Evolutionary conservation across 306 rosid genomes (phyloP), one percentile per base, ranked within the genome.

Genomic region (Herpetospermum pedunculosum): DNA sequence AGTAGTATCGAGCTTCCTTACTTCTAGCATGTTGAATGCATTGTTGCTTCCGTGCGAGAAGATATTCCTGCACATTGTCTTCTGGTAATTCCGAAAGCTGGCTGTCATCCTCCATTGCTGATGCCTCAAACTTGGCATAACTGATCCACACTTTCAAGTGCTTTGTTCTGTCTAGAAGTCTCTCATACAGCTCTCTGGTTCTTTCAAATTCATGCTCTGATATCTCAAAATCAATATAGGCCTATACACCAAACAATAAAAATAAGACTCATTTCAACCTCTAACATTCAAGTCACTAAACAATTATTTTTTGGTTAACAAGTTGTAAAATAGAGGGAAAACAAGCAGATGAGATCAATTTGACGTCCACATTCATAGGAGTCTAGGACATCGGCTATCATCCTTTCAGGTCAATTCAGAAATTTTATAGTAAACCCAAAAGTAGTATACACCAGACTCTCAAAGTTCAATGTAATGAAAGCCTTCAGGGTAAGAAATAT

Each of bases 101-200:
- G 11, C 40, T 58, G 34, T 75, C 81, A 19, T 74, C 73, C 52
- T 76, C 85, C 57, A 80, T 44, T 43, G 97, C 87, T 0, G 96
- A 82, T n/a, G 92, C 89, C 86, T 89, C 98, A 82, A 89, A 93
- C 26, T 90, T 88, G 0, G 97, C 96, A 77, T 78, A 89, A 75
- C 97, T 91, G 30, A 89, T 84, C 98, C 98, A 90, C 13, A 93
- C 97, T 82, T 93, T 91, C 78, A 93, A 70, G 85, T 93, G 98
- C 81, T 93, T 90, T 53, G 97, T 93, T 76, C 98, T 86, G 72
- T 94, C 96, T 38, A 94, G 85, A 70, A 94, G 94, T 69, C 97
- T 84, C 81, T 88, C 88, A 30, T 94, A 94, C 5, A 94, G 94
- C 44, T 81, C 86, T 83, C 96, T 81, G 38, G 97, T 91, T 83